A percentile compares a stretch with the other conserved stretches of the same genome.
Conservation (phyloP, 768 basidiomycete species). For the Collybiopsis confluens region DNA sequence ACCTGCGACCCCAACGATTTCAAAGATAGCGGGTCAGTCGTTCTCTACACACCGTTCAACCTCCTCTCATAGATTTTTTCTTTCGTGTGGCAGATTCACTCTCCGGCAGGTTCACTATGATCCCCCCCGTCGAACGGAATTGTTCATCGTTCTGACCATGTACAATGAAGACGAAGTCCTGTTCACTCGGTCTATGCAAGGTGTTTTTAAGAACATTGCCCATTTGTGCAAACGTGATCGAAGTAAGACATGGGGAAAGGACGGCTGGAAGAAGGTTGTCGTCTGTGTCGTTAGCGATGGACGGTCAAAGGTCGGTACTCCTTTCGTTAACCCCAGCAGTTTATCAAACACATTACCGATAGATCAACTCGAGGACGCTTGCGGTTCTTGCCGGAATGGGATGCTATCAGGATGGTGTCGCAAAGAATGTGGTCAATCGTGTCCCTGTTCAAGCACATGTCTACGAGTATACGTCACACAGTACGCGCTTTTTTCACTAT, state of each 20-base stretch:
- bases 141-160: constrained; percentile 99
- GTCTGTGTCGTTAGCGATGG: constrained; percentile 91
- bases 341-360: neutral
- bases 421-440: constrained; percentile 80
- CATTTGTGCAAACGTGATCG: constrained; percentile 83
- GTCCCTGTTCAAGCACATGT: constrained; percentile 86
- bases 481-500: constrained; percentile 39
- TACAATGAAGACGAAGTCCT: constrained; percentile 92
- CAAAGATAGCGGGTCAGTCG: constrained; percentile 44
- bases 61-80: neutral
- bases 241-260: constrained; percentile 94
- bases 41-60: neutral
- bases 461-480: constrained; percentile 92
- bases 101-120: constrained; percentile 90
- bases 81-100: constrained; percentile 51
- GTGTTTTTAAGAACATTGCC: constrained; percentile 90
- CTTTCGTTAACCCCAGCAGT: neutral
- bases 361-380: constrained; percentile 76
- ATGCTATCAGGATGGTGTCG: constrained; percentile 90
- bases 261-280: constrained; percentile 94
- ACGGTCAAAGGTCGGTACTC: constrained; percentile 43
- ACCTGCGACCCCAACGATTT: constrained; percentile 97
- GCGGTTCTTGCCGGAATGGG: constrained; percentile 92
- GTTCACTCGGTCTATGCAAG: constrained; percentile 92
- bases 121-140: constrained; percentile 84